Percentiles rank a stretch among this genome's conserved stretches.
phyloP scores from a whole-genome alignment of 176 grass and related monocot genomes.

The Oryza australiensis region DNA sequence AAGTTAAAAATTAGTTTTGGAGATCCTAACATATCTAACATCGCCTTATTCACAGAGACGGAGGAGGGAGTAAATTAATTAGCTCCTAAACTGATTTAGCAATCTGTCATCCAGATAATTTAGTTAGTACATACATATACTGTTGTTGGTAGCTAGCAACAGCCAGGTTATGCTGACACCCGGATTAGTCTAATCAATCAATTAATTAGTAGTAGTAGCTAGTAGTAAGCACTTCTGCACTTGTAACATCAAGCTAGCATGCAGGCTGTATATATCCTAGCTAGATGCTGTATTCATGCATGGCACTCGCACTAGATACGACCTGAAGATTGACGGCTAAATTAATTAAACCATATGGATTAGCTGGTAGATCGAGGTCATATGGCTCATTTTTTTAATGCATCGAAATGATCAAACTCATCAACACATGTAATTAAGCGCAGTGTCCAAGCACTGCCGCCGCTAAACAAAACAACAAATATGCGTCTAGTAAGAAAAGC shows the following conservation, averaged over 20 bases:
- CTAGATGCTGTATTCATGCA: not conserved
- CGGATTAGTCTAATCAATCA: too few relatives aligned
- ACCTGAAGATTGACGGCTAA: conserved; percentile 16
- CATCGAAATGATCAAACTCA: not conserved
- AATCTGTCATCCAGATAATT: too few relatives aligned
- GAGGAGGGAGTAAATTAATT: too few relatives aligned
- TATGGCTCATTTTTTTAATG: not conserved
- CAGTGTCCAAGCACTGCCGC: not conserved
- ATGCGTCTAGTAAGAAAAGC: not conserved
- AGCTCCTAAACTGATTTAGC: too few relatives aligned
- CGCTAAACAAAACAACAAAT: not conserved
- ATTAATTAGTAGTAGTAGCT: too few relatives aligned
- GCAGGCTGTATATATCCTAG: not conserved
- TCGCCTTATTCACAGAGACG: too few relatives aligned
- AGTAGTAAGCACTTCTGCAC: not conserved
- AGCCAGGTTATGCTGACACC: too few relatives aligned
- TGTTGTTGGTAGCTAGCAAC: too few relatives aligned
- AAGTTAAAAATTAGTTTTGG: too few relatives aligned
- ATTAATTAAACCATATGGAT: not conserved
- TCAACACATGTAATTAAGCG: not conserved
- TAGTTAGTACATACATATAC: too few relatives aligned
- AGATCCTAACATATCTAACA: too few relatives aligned
- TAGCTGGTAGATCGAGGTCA: not conserved
- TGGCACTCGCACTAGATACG: conserved; percentile 5
- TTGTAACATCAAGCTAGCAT: not conserved